A percentile compares a stretch with the other conserved stretches of the same genome.
These are phyloP conservation scores for Termitomyces titanicus DNA, from an alignment of 768 basidiomycete genomes.

Conservation along the genomic window DNA sequence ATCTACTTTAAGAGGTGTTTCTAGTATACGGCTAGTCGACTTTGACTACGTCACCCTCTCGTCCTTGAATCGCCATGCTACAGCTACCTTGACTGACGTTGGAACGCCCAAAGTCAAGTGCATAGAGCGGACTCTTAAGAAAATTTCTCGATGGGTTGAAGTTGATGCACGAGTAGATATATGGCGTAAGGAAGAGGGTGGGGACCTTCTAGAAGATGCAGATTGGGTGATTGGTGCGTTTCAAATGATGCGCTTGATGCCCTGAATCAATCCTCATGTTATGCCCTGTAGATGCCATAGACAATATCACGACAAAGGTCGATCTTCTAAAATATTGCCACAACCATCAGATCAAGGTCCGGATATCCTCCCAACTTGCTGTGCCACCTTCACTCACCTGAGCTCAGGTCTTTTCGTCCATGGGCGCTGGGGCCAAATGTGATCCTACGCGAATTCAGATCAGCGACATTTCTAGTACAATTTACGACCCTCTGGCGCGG, in stretches of 20 bases:
- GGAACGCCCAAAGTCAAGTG: constrained; percentile 89
- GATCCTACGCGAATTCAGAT: constrained; percentile 97
- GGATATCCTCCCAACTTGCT: constrained; percentile 4
- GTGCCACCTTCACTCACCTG: constrained; percentile 26
- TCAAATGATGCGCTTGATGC: neutral
- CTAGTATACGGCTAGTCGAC: constrained; percentile 78
- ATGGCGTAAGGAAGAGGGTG: constrained; percentile 84
- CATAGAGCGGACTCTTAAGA: constrained; percentile 62
- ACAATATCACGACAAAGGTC: constrained; percentile 96
- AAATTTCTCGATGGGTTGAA: constrained; percentile 82
- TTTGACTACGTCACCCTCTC: constrained; percentile 97
- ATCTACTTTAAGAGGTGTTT: constrained; percentile 52
- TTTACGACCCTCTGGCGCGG: constrained; percentile 94
- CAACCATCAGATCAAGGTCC: constrained; percentile 71
- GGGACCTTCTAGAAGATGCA: constrained; percentile 67
- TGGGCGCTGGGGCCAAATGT: constrained; percentile 94
- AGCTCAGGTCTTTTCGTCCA: constrained; percentile 86
- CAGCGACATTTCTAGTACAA: constrained; percentile 86
- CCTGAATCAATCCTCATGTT: constrained; percentile 3
- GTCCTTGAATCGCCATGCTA: constrained; percentile 92
- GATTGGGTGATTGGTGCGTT: constrained; percentile 90
- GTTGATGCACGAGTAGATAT: constrained; percentile 83
- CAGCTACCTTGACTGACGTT: constrained; percentile 84
- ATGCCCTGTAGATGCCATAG: constrained; percentile 76
- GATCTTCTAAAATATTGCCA: constrained; percentile 90